phyloP scores from a whole-genome alignment of 805 yeast genomes.

The Priceomyces haplophilus region DNA sequence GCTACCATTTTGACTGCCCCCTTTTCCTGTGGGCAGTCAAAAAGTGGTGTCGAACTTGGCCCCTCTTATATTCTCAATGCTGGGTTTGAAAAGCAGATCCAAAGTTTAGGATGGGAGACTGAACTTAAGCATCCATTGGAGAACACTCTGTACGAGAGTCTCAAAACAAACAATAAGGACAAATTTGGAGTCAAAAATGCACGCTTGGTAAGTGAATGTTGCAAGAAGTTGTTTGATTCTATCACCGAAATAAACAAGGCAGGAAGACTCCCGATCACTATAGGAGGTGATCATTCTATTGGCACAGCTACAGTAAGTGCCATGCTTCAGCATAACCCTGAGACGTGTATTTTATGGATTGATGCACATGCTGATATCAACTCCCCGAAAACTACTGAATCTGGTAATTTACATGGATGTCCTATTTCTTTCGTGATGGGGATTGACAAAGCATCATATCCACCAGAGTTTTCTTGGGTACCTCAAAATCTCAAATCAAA shows the following conservation, averaged over 20 bases:
- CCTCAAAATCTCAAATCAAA: constrained; percentile 60
- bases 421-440: constrained; percentile 93
- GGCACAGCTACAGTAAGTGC: constrained; percentile 93
- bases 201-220: constrained; percentile 69
- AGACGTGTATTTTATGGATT: constrained; percentile 90
- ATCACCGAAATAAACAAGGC: constrained; percentile 49
- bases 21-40: constrained; percentile 93
- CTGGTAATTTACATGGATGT: constrained; percentile 95
- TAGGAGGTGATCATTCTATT: constrained; percentile 97
- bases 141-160: constrained; percentile 41
- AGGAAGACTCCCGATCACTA: constrained; percentile 66
- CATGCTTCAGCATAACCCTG: constrained; percentile 72
- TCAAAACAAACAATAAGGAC: constrained; percentile 44
- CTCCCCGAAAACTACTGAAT: constrained; percentile 75
- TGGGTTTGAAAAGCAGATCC: constrained; percentile 64
- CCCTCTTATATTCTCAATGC: constrained; percentile 75
- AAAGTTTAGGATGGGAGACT: constrained; percentile 71
- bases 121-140: constrained; percentile 52
- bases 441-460: constrained; percentile 61
- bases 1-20: constrained; percentile 84
- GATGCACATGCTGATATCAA: constrained; percentile 98
- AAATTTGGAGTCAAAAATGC: constrained; percentile 67
- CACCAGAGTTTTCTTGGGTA: constrained; percentile 80
- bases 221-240: constrained; percentile 58
- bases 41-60: constrained; percentile 90